Evolutionary conservation across 495 filamentous ascomycete species (phyloP).

Genomic region (Xylaria venustula): DNA sequence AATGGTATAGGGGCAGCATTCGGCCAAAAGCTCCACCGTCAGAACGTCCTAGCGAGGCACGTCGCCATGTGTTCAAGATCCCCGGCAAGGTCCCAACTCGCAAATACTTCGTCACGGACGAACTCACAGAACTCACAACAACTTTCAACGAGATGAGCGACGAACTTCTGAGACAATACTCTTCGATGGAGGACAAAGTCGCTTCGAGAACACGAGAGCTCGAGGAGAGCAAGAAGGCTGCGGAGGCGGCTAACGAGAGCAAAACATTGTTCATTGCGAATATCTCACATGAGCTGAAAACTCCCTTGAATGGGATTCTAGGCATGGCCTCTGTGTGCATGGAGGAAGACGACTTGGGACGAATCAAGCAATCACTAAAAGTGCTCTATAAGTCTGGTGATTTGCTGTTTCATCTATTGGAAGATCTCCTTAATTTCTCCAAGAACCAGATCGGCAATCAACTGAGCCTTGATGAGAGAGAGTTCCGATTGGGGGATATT

Average conservation of each 20-base stretch:
- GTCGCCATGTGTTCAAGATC: constrained; percentile 69
- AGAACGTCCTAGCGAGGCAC: constrained; percentile 42
- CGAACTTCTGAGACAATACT: constrained; percentile 82
- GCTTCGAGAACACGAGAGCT: constrained; percentile 77
- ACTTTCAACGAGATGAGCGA: constrained; percentile 96
- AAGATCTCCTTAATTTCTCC: constrained; percentile 86
- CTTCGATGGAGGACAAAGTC: constrained; percentile 78
- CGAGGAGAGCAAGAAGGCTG: constrained; percentile 85
- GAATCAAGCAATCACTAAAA: constrained; percentile 77
- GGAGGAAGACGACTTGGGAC: constrained; percentile 75
- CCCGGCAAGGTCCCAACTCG: constrained; percentile 75
- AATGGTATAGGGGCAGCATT: constrained; percentile 28
- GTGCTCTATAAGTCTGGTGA: constrained; percentile 91
- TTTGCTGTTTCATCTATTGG: constrained; percentile 80
- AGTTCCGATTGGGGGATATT: constrained; percentile 79
- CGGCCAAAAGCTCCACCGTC: constrained; percentile 30
- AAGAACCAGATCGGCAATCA: constrained; percentile 88
- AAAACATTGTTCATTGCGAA: constrained; percentile 96
- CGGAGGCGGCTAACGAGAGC: constrained; percentile 89
- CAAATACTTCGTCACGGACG: constrained; percentile 76
- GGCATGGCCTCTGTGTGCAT: constrained; percentile 92
- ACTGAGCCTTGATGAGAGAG: constrained; percentile 75
- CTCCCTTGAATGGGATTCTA: constrained; percentile 87
- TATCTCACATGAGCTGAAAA: constrained; percentile 92
- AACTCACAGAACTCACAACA: constrained; percentile 79